A percentile compares a stretch with the other conserved stretches of the same genome.
Conservation (phyloP, 108 stramenopile genomes). For the Fistulifera pelliculosa region DNA sequence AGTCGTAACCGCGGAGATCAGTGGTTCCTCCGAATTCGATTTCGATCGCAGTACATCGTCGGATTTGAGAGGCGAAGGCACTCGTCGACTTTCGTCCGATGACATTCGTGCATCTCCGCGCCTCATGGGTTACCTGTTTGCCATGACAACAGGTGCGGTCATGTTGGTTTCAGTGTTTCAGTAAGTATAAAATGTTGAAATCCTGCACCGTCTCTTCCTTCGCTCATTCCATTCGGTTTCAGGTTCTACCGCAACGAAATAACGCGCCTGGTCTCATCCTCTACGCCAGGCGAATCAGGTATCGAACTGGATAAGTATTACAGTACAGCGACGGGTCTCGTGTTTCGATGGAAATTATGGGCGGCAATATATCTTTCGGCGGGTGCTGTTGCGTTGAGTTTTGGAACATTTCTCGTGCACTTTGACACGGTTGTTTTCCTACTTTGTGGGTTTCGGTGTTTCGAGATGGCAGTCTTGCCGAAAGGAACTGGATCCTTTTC, state of each 20-base stretch:
- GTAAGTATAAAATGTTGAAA: conserved; percentile 1
- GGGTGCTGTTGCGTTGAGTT: conserved; percentile 8
- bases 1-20: background rate
- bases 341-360: conserved; percentile 33
- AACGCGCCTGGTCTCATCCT: background rate
- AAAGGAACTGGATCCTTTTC: conserved; percentile 23
- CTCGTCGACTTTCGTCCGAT: conserved; percentile 15
- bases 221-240: background rate
- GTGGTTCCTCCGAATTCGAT: background rate
- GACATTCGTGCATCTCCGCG: conserved; percentile 48
- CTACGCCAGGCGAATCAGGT: background rate
- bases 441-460: conserved; percentile 27
- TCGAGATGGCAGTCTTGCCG: conserved; percentile 32
- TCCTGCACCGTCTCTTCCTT: background rate
- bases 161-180: conserved; percentile 31
- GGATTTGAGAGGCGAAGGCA: background rate
- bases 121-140: conserved; percentile 41
- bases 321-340: conserved; percentile 1
- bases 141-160: conserved; percentile 25
- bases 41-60: background rate
- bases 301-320: conserved; percentile 3
- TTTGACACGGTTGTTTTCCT: conserved; percentile 44
- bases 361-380: conserved; percentile 21
- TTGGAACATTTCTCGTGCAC: conserved; percentile 32
- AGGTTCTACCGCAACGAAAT: conserved; percentile 7